Base-by-base conservation (phyloP, 495 filamentous ascomycete genomes). In the Penicillium paxilli region DNA sequence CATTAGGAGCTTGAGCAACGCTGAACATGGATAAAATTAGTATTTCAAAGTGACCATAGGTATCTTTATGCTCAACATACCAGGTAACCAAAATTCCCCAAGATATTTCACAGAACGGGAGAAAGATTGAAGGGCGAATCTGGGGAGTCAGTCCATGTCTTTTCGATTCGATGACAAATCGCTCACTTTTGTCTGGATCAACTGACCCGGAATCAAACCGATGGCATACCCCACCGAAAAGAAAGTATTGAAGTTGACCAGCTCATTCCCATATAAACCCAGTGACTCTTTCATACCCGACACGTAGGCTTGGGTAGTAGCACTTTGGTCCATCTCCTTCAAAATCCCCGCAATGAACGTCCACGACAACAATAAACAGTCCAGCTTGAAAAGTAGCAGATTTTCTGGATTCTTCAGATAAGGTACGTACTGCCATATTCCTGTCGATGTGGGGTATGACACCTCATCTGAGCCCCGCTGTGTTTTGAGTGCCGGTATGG, bases 1-100 rank as follows among this genome's bases (percentile, higher is more conserved):
- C 53, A 47, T 61, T 57, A 23, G 49, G 49, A 14, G 49, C 49
- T 28, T 51, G 49, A 5, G 49, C 49, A n/a, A 51, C 44, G 21
- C 49, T 51, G 3, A 6, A 1, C 1, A 8, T 8, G 16, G 1
- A 6, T 5, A n/a, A 38, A 4, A 17, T 25, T 7, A 28, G n/a
- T 1, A 12, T 9, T 2, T 32, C 1, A 25, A 12, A 19, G 14
- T 23, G 8, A 10, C 23, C 11, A 41, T n/a, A n/a, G n/a, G n/a
- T n/a, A n/a, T n/a, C n/a, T n/a, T n/a, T n/a, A n/a, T n/a, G n/a
- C n/a, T n/a, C n/a, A n/a, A n/a, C n/a, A n/a, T n/a, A 51, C 49
- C 49, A 51, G 17, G 49, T 51, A 14, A 51, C 49, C 23, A 51
- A 17, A 21, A 51, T 33, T 7, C 49, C 49, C 49, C 49, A 51